Percentiles rank a stretch among this genome's conserved stretches.
Conservation (phyloP, 176 grass and related monocot species). For the Olyra latifolia region DNA sequence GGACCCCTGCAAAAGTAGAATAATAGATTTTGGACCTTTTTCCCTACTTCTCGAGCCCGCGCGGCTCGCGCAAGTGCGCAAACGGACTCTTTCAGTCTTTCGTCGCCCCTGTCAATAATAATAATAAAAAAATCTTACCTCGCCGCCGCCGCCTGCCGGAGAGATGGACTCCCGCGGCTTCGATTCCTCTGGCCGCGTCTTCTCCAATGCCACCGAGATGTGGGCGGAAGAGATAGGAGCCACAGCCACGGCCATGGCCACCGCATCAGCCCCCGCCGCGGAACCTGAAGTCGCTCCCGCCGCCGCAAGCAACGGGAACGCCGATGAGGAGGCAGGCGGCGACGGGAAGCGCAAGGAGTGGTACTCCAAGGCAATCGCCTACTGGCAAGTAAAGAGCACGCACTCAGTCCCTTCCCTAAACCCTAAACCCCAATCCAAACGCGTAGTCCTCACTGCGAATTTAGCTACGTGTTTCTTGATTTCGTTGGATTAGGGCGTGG, state of each 20-base stretch:
- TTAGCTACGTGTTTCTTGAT: conserved; percentile 16
- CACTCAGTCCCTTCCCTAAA: background rate
- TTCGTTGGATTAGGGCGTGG: conserved; percentile 64
- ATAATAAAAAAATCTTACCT: background rate
- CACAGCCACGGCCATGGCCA: background rate
- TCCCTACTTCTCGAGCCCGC: too few species aligned
- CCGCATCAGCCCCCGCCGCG: background rate
- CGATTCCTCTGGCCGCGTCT: conserved; percentile 76
- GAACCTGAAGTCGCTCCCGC: conserved; percentile 17
- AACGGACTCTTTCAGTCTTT: too few species aligned
- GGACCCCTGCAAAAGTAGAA: background rate
- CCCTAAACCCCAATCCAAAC: conserved; percentile 32
- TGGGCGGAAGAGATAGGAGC: conserved; percentile 77
- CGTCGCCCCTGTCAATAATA: too few species aligned
- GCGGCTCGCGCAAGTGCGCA: too few species aligned
- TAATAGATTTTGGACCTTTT: too few species aligned
- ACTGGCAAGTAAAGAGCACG: conserved; percentile 82
- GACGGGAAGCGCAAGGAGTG: conserved; percentile 64
- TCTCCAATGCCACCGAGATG: conserved; percentile 86
- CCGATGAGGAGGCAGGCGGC: conserved; percentile 16
- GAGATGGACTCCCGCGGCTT: conserved; percentile 69
- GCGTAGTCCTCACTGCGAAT: background rate
- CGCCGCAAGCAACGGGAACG: conserved; percentile 16
- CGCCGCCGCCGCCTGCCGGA: conserved; percentile 31
- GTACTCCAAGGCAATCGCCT: conserved; percentile 94